A percentile compares a stretch with the other conserved stretches of the same genome.
Evolutionary conservation across 768 basidiomycete species (phyloP).

Genomic region (Termitomyces sp.): DNA sequence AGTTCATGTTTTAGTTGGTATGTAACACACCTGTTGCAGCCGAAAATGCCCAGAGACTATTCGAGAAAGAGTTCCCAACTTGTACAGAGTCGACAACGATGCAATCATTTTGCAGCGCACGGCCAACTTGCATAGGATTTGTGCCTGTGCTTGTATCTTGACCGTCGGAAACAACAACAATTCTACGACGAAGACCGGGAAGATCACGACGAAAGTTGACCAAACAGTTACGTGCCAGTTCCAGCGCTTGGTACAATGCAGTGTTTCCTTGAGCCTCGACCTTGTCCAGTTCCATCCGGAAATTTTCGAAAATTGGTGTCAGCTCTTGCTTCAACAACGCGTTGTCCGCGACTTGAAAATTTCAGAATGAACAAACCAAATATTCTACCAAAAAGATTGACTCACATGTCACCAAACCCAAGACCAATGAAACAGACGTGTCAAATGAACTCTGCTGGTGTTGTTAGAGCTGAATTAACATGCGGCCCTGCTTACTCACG

Average conservation of each 20-base stretch:
- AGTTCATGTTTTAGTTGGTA: not conserved
- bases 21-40: not conserved
- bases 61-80: not conserved
- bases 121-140: not conserved
- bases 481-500: not conserved
- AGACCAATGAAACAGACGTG: not conserved
- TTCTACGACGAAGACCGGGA: not conserved
- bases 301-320: not conserved
- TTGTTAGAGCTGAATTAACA: not conserved
- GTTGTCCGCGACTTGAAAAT: not conserved
- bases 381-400: not conserved
- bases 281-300: not conserved
- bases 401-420: not conserved
- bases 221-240: not conserved
- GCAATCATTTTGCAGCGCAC: not conserved
- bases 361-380: not conserved
- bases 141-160: not conserved
- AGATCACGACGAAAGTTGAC: not conserved
- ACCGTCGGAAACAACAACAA: not conserved
- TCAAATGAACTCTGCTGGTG: not conserved
- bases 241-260: not conserved
- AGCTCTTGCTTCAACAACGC: not conserved
- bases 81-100: not conserved
- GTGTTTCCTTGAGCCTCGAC: not conserved
- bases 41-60: not conserved